Evolutionary conservation across 1,139 yeast species (phyloP), one percentile per base, ranked within the genome.

Genomic region (Eremothecium cymbalariae): DNA sequence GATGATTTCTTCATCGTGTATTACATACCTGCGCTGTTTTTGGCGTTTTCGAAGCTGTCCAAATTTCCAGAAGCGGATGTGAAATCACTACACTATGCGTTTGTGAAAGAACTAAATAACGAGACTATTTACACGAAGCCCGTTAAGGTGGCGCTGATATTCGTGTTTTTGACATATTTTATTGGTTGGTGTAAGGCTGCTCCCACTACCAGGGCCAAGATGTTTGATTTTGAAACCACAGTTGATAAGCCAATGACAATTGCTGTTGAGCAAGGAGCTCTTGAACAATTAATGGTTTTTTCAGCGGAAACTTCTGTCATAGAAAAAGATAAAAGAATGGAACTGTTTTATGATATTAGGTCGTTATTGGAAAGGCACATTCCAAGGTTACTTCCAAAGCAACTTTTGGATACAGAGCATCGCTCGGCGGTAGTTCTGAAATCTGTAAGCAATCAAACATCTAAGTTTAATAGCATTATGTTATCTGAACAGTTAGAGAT

Each of bases 241-340:
- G 66, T 73, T 3, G 68, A 70, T 37, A 58, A 59, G 42, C 79
- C 72, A 37, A 71, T 69, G 71, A 65, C 57, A 47, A 58, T 50
- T 51, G 71, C 65, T 48, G 77, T 67, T 39, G 79, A 69, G 47
- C 60, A 58, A 48, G 96, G 96, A 18, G 94, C 86, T 1, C 62
- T 88, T 45, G 98, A 90, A 55, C 77, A 79, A 49, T 59, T 88
- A 24, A 64, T 88, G 56, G 70, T 82, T 13, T 60, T 77, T 25
- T 66, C 88, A 1, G 79, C 93, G 1, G 94, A 83, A 44, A 70
- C 82, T 1, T 62, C 81, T 0, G 49, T 59, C 13, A 48, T 58
- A 4, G 56, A 55, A 31, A 25, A 52, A 49, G 49, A 65, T 59
- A 40, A 53, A 40, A 43, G 62, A 46, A 50, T 65, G 49, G 64